Evolutionary conservation across 2,329 filamentous ascomycete genomes (phyloP).

Genomic region (Biscogniauxia marginata): DNA sequence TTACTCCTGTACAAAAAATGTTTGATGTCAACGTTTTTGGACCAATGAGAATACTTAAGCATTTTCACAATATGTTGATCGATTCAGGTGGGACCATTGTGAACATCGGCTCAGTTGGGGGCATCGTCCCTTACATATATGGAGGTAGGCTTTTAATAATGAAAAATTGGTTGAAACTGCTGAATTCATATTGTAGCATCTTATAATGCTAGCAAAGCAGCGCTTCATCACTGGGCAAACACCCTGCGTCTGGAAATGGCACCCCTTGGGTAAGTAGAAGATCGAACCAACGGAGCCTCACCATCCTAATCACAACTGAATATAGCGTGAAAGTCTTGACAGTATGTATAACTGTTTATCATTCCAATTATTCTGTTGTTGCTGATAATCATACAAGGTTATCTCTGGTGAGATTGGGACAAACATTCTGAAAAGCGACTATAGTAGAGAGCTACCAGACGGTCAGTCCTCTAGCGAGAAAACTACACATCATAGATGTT

Average conservation of each 20-base stretch:
- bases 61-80: slow-evolving; percentile 24
- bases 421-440: slow-evolving; percentile 28
- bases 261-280: slow-evolving; percentile 16
- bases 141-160: slow-evolving; percentile 11
- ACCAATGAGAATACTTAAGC: slow-evolving; percentile 24
- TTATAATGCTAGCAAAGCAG: slow-evolving; percentile 26
- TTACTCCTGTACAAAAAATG: slow-evolving; percentile 17
- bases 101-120: slow-evolving; percentile 27
- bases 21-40: slow-evolving; percentile 28
- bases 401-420: slow-evolving; percentile 29
- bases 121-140: slow-evolving; percentile 22
- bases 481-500: too few species aligned
- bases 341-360: too few species aligned
- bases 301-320: not conserved
- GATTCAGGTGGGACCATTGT: slow-evolving; percentile 17
- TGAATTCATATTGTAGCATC: slow-evolving; percentile 12
- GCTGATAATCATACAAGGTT: slow-evolving; percentile 8
- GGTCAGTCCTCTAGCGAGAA: too few species aligned
- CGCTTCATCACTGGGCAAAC: slow-evolving; percentile 18
- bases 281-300: too few species aligned
- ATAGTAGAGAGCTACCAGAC: slow-evolving; percentile 20
- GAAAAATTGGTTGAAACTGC: too few species aligned
- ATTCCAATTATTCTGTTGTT: too few species aligned
- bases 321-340: slow-evolving; percentile 18
- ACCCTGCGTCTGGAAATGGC: slow-evolving; percentile 22